These are phyloP conservation scores for Polytrichum commune DNA, from an alignment of 225 moss, liverwort and hornwort genomes.

Conservation along the genomic window DNA sequence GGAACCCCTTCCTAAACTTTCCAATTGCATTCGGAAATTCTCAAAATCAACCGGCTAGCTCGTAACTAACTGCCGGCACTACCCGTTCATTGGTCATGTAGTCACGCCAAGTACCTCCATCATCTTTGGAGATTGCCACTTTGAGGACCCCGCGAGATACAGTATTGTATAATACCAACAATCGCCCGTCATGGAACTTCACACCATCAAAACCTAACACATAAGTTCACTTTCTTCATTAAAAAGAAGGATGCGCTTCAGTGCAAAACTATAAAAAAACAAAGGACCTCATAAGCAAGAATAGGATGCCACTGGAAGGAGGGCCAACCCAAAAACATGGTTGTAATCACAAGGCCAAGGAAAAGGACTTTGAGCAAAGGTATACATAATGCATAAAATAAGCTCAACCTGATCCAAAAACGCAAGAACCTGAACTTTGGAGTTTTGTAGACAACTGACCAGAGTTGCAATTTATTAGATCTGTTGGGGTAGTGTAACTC, in stretches of 20 bases:
- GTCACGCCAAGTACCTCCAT: constrained; percentile 71
- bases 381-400: not conserved
- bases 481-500: constrained; percentile 60
- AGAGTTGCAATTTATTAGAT: constrained; percentile 80
- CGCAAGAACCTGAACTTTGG: not conserved
- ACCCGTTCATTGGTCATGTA: no score
- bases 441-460: constrained; percentile 21
- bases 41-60: no score
- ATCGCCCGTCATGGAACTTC: constrained; percentile 68
- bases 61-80: no score
- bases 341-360: no score
- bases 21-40: no score
- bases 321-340: no score
- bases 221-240: not conserved
- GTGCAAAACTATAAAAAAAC: no score
- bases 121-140: constrained; percentile 71
- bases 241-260: not conserved
- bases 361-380: no score
- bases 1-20: no score
- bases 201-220: constrained; percentile 78
- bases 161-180: constrained; percentile 77
- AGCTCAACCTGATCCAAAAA: not conserved
- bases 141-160: constrained; percentile 71
- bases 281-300: no score
- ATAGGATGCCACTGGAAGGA: no score